A percentile compares a stretch with the other conserved stretches of the same genome.
Conservation (phyloP, 1,139 yeast genomes). For the Sporopachydermia cereana region DNA sequence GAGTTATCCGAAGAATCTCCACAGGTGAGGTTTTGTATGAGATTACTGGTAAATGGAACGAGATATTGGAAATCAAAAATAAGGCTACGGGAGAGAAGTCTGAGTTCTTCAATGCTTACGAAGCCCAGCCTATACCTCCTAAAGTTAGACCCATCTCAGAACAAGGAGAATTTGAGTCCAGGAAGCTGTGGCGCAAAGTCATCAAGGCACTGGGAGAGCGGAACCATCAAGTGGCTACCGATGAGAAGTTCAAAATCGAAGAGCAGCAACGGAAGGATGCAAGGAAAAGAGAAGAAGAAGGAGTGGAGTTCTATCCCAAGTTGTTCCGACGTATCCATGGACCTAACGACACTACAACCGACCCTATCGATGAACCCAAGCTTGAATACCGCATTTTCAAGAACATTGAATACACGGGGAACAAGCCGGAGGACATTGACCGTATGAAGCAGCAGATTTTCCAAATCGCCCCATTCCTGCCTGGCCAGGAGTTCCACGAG, state of each 20-base stretch:
- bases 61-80: constrained; percentile 59
- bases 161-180: constrained; percentile 73
- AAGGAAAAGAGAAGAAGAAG: constrained; percentile 63
- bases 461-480: constrained; percentile 60
- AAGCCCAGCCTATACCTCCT: constrained; percentile 45
- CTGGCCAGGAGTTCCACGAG: constrained; percentile 58
- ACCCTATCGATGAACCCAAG: constrained; percentile 27
- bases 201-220: constrained; percentile 63
- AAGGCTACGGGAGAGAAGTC: constrained; percentile 31
- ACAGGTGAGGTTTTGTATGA: constrained; percentile 49
- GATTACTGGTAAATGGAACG: constrained; percentile 90
- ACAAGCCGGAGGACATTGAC: constrained; percentile 36
- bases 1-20: constrained; percentile 43
- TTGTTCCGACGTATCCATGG: constrained; percentile 42
- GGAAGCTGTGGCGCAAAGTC: constrained; percentile 75
- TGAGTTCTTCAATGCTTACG: constrained; percentile 53
- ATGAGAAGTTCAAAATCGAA: constrained; percentile 77
- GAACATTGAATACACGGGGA: constrained; percentile 33
- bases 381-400: constrained; percentile 59
- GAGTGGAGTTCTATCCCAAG: constrained; percentile 71
- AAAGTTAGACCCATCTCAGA: constrained; percentile 64
- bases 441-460: constrained; percentile 33
- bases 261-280: constrained; percentile 68
- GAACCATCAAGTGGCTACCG: constrained; percentile 75
- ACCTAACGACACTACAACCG: constrained; percentile 19